phyloP scores from a whole-genome alignment of 495 filamentous ascomycete genomes.

The Talaromyces trachyspermus region DNA sequence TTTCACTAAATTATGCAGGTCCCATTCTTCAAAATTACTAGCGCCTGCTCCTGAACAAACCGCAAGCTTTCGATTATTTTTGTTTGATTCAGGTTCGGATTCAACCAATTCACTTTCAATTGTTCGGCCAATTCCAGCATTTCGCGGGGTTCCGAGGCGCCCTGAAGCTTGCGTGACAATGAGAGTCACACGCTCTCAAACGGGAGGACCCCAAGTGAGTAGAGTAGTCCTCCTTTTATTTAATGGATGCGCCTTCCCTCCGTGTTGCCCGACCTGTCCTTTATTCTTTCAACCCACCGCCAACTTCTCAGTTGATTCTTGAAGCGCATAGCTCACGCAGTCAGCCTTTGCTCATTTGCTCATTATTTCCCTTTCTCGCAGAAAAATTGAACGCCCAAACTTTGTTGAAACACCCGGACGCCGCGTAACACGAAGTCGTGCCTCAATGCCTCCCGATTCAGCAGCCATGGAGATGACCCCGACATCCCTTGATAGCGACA shows the following conservation, averaged over 20 bases:
- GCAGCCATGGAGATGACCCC: constrained; percentile 24
- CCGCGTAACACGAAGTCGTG: constrained; percentile 38
- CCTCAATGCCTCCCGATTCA: constrained; percentile 20
- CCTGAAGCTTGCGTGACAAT: no score
- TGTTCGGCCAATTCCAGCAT: no score
- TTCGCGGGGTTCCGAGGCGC: no score
- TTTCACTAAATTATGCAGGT: no score
- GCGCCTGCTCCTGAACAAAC: no score
- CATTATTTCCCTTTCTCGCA: constrained; percentile 14
- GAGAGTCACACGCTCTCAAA: constrained; percentile 42
- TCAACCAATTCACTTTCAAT: no score
- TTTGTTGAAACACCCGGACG: constrained; percentile 51
- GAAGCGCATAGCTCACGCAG: constrained; percentile 11
- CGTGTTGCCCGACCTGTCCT: no score
- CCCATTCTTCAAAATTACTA: no score
- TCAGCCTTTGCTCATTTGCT: neutral
- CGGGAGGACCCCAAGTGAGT: constrained; percentile 44
- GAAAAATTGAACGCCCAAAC: constrained; percentile 50
- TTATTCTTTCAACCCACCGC: no score
- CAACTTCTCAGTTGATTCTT: no score
- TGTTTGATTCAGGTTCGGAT: no score
- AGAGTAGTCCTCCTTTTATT: neutral
- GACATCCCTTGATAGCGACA: constrained; percentile 11
- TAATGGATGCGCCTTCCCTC: constrained; percentile 12
- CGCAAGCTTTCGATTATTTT: no score